Conservation (phyloP, 2,329 filamentous ascomycete genomes). For the Zymoseptoria passerinii region DNA sequence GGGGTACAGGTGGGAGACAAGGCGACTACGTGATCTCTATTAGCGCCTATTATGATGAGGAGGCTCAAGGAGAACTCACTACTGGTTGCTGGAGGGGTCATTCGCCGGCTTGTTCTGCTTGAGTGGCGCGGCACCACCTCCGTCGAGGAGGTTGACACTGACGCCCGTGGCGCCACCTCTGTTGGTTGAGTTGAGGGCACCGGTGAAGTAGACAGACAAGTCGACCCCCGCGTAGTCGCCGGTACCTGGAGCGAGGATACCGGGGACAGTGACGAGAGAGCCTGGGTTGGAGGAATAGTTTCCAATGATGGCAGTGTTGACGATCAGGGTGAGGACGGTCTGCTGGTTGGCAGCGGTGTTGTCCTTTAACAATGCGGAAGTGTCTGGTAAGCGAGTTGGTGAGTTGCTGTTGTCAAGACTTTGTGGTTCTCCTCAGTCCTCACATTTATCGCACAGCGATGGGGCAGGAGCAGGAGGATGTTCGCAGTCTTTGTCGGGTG, state of each 20-base stretch:
- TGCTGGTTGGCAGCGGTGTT: slow-evolving; percentile 53
- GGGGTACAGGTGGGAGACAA: slow-evolving; percentile 54
- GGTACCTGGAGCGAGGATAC: slow-evolving; percentile 46
- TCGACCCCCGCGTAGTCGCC: slow-evolving; percentile 47
- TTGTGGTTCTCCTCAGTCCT: not conserved
- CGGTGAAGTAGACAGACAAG: slow-evolving; percentile 53
- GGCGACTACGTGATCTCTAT: slow-evolving; percentile 32
- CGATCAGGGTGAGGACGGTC: slow-evolving; percentile 47
- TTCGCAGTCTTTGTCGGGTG: not conserved
- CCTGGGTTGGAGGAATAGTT: slow-evolving; percentile 43
- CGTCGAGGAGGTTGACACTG: slow-evolving; percentile 54
- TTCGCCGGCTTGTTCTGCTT: slow-evolving; percentile 49
- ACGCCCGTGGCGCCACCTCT: slow-evolving; percentile 38
- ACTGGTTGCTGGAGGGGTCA: slow-evolving; percentile 45
- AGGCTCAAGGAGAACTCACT: slow-evolving; percentile 33
- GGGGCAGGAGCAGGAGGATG: slow-evolving; percentile 36
- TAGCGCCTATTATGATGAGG: not conserved
- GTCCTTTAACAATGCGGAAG: slow-evolving; percentile 47
- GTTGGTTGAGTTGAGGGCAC: slow-evolving; percentile 48
- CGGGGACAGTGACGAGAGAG: slow-evolving; percentile 39
- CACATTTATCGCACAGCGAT: slow-evolving; percentile 53
- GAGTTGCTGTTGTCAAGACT: not conserved
- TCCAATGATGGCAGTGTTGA: slow-evolving; percentile 57
- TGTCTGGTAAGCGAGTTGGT: slow-evolving; percentile 31
- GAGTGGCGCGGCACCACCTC: slow-evolving; percentile 48